Conservation (phyloP, 306 rosid species). For the Pachyrhizus erosus region DNA sequence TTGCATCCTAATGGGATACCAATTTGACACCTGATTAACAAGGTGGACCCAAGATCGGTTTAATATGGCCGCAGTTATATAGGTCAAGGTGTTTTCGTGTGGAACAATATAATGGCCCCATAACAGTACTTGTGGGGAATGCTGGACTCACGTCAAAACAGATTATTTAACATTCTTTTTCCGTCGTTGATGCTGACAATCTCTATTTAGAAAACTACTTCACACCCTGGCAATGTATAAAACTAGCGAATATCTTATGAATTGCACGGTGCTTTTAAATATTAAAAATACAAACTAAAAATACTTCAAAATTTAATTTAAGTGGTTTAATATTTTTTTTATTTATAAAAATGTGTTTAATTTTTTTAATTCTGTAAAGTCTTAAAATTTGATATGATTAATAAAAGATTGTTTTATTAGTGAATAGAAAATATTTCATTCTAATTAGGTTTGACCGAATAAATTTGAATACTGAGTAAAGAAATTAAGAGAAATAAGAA, state of each 20-base stretch:
- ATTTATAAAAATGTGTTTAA: neutral
- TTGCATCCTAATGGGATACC: slow-evolving; percentile 29
- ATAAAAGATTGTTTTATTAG: neutral
- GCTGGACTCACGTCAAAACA: slow-evolving; percentile 5
- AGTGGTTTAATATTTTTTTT: neutral
- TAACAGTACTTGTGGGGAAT: neutral
- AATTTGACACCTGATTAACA: slow-evolving; percentile 24
- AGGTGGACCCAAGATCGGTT: slow-evolving; percentile 21
- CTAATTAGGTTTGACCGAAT: neutral
- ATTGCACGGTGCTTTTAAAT: neutral
- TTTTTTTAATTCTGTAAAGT: neutral
- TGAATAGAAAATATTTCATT: neutral
- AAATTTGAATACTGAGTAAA: neutral
- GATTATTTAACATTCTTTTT: slow-evolving; percentile 10
- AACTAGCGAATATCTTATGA: neutral
- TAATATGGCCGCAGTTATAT: neutral
- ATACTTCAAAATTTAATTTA: neutral
- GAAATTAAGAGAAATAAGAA: neutral
- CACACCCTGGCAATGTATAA: neutral
- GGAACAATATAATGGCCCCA: slow-evolving; percentile 2
- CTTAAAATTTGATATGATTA: neutral
- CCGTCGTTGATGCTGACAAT: neutral
- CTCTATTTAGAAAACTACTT: neutral
- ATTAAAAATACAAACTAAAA: neutral
- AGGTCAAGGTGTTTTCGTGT: slow-evolving; percentile 30